These are phyloP conservation scores for Hapsidospora chrysogenum DNA, from an alignment of 495 filamentous ascomycete species.

Conservation along the genomic window DNA sequence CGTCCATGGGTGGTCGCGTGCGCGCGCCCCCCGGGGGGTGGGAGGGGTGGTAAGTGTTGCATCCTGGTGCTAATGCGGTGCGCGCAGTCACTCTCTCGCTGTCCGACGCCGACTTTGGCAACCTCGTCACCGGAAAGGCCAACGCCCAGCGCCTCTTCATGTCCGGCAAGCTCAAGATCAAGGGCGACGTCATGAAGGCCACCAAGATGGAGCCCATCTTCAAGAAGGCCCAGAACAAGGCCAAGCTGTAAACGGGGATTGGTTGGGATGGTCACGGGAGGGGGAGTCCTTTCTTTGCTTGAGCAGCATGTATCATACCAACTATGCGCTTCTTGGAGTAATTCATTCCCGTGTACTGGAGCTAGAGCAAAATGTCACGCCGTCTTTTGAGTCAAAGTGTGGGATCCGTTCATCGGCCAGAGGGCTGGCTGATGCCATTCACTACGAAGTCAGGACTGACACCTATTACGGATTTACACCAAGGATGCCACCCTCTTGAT, in stretches of 20 bases:
- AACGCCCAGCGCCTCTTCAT: constrained; percentile 94
- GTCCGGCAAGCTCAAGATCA: constrained; percentile 92
- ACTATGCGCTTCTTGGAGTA: too few species aligned
- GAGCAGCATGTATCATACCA: constrained; percentile 2
- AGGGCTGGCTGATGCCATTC: too few species aligned
- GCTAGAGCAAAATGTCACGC: too few species aligned
- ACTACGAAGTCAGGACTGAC: neutral
- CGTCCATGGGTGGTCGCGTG: too few species aligned
- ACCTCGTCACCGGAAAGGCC: constrained; percentile 71
- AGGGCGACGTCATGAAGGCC: constrained; percentile 97
- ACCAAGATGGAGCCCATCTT: constrained; percentile 92
- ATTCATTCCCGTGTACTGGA: too few species aligned
- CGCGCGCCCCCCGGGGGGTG: too few species aligned
- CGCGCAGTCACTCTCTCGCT: constrained; percentile 61
- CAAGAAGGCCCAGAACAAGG: constrained; percentile 69
- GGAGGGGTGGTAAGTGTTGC: constrained; percentile 4
- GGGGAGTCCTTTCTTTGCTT: too few species aligned
- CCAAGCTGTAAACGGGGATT: constrained; percentile 50
- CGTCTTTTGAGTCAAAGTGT: too few species aligned
- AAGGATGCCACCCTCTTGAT: neutral
- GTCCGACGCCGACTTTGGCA: constrained; percentile 71
- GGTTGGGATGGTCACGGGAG: constrained; percentile 1
- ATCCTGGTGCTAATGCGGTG: constrained; percentile 1
- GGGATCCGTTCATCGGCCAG: too few species aligned
- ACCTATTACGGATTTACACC: neutral